phyloP scores from a whole-genome alignment of 2,329 filamentous ascomycete genomes.

The Myriosclerotinia duriaeana region DNA sequence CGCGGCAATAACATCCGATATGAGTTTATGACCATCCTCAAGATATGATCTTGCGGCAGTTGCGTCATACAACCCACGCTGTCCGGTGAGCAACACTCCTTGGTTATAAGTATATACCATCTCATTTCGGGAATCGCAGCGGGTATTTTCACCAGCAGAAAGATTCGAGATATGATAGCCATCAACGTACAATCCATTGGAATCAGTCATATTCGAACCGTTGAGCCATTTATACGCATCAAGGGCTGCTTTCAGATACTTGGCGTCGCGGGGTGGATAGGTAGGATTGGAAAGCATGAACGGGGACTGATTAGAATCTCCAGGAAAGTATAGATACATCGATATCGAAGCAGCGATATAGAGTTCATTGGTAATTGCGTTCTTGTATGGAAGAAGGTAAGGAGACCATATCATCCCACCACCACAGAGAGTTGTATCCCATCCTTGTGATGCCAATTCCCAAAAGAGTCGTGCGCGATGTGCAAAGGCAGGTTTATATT shows the following conservation, averaged over 20 bases:
- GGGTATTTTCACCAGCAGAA: slow-evolving; percentile 60
- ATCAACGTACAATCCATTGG: slow-evolving; percentile 73
- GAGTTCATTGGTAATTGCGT: slow-evolving; percentile 92
- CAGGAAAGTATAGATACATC: slow-evolving; percentile 90
- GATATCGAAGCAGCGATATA: slow-evolving; percentile 79
- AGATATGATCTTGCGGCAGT: slow-evolving; percentile 73
- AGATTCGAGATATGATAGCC: slow-evolving; percentile 81
- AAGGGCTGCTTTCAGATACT: slow-evolving; percentile 71
- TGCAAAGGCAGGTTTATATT: slow-evolving; percentile 75
- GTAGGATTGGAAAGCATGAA: slow-evolving; percentile 46
- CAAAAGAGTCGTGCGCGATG: slow-evolving; percentile 84
- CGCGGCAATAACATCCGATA: slow-evolving; percentile 71
- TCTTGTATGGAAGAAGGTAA: slow-evolving; percentile 80
- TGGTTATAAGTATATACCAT: slow-evolving; percentile 98
- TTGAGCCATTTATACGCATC: slow-evolving; percentile 80
- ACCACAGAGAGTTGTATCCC: slow-evolving; percentile 76
- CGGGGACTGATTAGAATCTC: slow-evolving; percentile 71
- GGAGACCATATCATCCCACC: slow-evolving; percentile 94
- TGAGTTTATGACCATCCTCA: slow-evolving; percentile 73
- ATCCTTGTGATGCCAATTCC: slow-evolving; percentile 74
- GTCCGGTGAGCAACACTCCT: slow-evolving; percentile 80
- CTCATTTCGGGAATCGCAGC: slow-evolving; percentile 78
- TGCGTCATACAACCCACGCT: slow-evolving; percentile 75
- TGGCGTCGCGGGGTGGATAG: slow-evolving; percentile 50
- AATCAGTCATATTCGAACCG: slow-evolving; percentile 76